Base-by-base conservation (phyloP, 305 asterid genomes). In the Fraxinus dipetala region DNA sequence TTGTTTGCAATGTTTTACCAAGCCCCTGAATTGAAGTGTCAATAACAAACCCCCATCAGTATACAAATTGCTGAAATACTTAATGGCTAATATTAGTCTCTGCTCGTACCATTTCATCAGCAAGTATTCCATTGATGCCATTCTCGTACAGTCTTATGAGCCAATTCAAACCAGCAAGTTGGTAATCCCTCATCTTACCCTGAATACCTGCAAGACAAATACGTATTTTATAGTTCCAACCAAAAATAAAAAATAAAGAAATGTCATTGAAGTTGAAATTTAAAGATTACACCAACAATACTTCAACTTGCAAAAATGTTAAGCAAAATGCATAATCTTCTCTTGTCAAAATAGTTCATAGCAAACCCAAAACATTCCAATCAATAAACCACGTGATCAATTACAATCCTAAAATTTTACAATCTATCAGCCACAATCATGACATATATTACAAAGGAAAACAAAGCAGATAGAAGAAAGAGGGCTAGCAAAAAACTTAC, bases 141-240 rank as follows among this genome's bases (percentile, higher is more conserved):
- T 96, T 96, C 89, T 96, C 99, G 86, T 96, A 96, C 83, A 96
- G 89, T 67, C 99, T 86, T 86, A 96, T 96, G 79, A 96, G 87
- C 99, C 99, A 96, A 84, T 96, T 96, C 83, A 96, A 87, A 76
- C 99, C 98, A 91, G 99, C 99, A 85, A 96, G 94, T 81, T 96
- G 99, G 89, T 96, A 96, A 87, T 96, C 99, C 87, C 99, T 91
- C 99, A 96, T 96, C 95, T 96, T 96, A 73, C 99, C 99, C 80
- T 94, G 97, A 84, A 96, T 96, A 84, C 99, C 99, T 96, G 89
- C 77, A 85, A 61, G 43, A 76, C 30, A 79, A 70, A 26, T 51
- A 61, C 22, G 6, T 38, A 74, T 48, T 16, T 74, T 76, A 78
- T 75, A 75, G 22, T 43, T 65, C 69, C 81, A 40, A 34, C 36